Evolutionary conservation across 805 yeast species (phyloP), one percentile per base, ranked within the genome.

Genomic region (Saturnispora silvae): DNA sequence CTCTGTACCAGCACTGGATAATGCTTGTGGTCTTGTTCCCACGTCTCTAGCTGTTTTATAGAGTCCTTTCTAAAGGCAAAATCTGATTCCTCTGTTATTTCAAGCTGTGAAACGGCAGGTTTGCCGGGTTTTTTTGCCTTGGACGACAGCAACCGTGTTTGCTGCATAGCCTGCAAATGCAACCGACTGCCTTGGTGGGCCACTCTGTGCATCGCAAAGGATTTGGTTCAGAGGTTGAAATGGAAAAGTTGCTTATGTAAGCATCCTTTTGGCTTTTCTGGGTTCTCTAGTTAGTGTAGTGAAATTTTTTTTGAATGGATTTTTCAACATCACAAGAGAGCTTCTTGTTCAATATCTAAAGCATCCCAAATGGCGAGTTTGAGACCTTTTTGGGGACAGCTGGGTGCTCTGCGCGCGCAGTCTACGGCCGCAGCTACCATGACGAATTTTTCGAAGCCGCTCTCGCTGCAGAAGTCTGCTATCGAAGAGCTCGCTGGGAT

Each of bases 31-130:
- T 54, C 57, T 32, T 56, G 61, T 3, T 37, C 41, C 7, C 16
- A 31, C 4, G 38, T 24, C 2, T 28, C 16, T 8, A 48, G 32
- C 17, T 22, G 17, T 10, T 38, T 20, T 14, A 57, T 49, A 20
- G 40, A 35, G 4, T 18, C 20, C 31, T 55, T 56, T 29, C 63
- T 48, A 25, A 48, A 53, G 10, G 61, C 60, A 50, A 57, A 57
- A 34, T 58, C 63, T 1, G 59, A 44, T 16, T 56, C 61, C 15
- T 44, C 53, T 1, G 49, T 45, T 19, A 53, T 45, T 18, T 34
- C 33, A 18, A 27, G 37, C 18, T 25, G 28, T 10, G n/a, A 10
- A 11, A 11, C 25, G 28, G 28, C 28, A 8, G 7, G 10, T 25
- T 25, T 25, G 14, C 14, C 17, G 5, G 10, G 11, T 16, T 19